Evolutionary conservation across 768 basidiomycete species (phyloP).

Genomic region (Dioszegia crocea): DNA sequence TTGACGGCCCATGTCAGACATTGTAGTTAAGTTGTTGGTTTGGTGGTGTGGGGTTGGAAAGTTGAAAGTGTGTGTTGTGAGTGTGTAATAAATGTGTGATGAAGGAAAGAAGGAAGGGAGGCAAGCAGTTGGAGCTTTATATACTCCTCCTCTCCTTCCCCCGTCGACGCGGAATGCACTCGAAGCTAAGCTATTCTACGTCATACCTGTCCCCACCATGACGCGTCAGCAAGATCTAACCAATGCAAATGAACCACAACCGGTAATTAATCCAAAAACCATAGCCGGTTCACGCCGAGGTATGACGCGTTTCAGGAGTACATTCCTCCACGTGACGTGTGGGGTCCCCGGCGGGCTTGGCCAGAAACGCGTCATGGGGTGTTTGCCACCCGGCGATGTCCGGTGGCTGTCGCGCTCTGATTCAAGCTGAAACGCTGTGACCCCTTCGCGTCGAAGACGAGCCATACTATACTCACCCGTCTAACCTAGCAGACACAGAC

Average conservation of each 20-base stretch:
- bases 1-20: slow-evolving; percentile 49
- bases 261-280: too few species aligned
- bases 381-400: background rate
- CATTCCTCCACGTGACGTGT: too few species aligned
- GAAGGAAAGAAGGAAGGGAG: slow-evolving; percentile 4
- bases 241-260: too few species aligned
- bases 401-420: background rate
- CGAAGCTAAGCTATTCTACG: background rate
- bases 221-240: too few species aligned
- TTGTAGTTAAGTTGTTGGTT: slow-evolving; percentile 31
- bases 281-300: too few species aligned
- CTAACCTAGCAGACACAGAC: background rate
- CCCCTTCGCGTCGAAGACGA: too few species aligned
- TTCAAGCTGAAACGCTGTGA: too few species aligned
- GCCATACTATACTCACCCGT: background rate
- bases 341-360: too few species aligned
- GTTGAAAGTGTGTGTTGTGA: background rate
- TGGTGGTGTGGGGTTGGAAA: slow-evolving; percentile 16
- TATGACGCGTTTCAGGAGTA: too few species aligned
- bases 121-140: background rate
- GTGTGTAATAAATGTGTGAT: slow-evolving; percentile 1
- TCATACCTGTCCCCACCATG: background rate
- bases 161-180: too few species aligned
- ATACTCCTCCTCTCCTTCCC: background rate
- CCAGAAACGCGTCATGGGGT: too few species aligned